Evolutionary conservation across 495 filamentous ascomycete species (phyloP).

Genomic region (Tetracladium marchalianum): DNA sequence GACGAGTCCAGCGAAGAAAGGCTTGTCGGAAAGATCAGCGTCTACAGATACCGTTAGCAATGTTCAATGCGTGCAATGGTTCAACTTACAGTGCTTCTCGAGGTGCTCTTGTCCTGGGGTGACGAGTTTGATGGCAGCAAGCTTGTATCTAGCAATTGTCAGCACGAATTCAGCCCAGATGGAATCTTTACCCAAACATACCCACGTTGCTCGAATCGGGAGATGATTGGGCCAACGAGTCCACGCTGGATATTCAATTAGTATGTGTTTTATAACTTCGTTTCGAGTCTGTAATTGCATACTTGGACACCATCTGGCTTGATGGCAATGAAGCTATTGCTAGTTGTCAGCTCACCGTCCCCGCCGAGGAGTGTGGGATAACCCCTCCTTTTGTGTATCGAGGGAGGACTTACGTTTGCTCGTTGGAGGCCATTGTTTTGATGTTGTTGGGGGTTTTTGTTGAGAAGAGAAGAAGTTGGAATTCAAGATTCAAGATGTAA

Average conservation of each 20-base stretch:
- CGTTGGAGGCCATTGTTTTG: constrained; percentile 62
- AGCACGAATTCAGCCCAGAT: constrained; percentile 11
- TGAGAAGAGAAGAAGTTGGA: constrained; percentile 33
- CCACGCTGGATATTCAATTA: constrained; percentile 56
- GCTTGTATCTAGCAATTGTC: constrained; percentile 67
- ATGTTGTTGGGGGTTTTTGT: constrained; percentile 30
- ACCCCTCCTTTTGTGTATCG: not conserved
- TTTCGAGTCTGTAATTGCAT: constrained; percentile 23
- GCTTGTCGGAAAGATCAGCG: constrained; percentile 80
- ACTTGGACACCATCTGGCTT: constrained; percentile 99
- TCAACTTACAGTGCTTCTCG: constrained; percentile 74
- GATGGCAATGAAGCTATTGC: constrained; percentile 89
- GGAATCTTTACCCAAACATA: constrained; percentile 29
- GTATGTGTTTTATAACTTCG: constrained; percentile 1
- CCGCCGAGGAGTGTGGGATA: constrained; percentile 1
- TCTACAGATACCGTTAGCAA: constrained; percentile 39
- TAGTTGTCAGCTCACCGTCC: constrained; percentile 35
- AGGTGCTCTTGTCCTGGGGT: constrained; percentile 84
- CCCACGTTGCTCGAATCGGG: constrained; percentile 93
- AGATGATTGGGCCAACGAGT: constrained; percentile 91
- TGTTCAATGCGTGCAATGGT: not conserved
- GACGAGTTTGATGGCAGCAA: constrained; percentile 90
- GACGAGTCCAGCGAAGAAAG: constrained; percentile 91
- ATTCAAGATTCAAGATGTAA: not conserved
- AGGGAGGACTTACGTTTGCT: constrained; percentile 75